phyloP scores from a whole-genome alignment of 345 rosid genomes.

The Pugionium dolabratum region DNA sequence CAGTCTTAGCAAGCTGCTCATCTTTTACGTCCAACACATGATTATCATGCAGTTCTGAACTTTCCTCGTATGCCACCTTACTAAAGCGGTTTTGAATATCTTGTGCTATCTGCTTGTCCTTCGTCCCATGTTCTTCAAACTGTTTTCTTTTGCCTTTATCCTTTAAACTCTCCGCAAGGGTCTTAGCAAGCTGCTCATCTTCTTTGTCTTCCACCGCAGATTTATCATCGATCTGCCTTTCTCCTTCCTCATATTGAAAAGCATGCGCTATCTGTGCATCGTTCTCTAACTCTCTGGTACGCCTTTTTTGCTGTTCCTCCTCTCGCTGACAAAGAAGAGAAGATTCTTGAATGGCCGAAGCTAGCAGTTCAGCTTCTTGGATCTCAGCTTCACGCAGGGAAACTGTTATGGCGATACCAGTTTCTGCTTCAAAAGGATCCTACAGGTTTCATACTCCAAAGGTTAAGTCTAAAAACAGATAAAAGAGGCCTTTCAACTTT shows the following conservation, averaged over 20 bases:
- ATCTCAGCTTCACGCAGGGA: constrained; percentile 12
- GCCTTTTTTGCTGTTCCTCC: not conserved
- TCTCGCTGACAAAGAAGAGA: constrained; percentile 8
- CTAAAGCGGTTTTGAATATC: too few species aligned
- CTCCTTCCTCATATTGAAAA: constrained; percentile 15
- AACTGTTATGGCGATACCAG: not conserved
- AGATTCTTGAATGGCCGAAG: constrained; percentile 16
- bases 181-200: constrained; percentile 25
- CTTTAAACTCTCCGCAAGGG: constrained; percentile 31
- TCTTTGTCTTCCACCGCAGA: constrained; percentile 15
- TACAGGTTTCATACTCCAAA: constrained; percentile 22
- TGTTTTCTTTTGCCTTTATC: constrained; percentile 36
- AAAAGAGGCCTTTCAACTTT: not conserved
- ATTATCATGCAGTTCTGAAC: too few species aligned
- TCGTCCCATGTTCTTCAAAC: constrained; percentile 53
- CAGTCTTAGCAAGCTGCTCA: constrained; percentile 27
- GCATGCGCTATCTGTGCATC: constrained; percentile 26
- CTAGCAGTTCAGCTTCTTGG: constrained; percentile 11
- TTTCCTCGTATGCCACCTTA: too few species aligned
- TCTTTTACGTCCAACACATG: not conserved
- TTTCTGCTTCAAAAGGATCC: constrained; percentile 12
- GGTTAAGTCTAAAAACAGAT: not conserved
- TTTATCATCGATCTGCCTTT: not conserved
- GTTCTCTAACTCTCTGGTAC: constrained; percentile 8
- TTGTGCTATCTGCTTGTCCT: constrained; percentile 48